Evolutionary conservation across 441 rosid genomes (phyloP), one percentile per base, ranked within the genome.

Genomic region (Macaranga tanarius): DNA sequence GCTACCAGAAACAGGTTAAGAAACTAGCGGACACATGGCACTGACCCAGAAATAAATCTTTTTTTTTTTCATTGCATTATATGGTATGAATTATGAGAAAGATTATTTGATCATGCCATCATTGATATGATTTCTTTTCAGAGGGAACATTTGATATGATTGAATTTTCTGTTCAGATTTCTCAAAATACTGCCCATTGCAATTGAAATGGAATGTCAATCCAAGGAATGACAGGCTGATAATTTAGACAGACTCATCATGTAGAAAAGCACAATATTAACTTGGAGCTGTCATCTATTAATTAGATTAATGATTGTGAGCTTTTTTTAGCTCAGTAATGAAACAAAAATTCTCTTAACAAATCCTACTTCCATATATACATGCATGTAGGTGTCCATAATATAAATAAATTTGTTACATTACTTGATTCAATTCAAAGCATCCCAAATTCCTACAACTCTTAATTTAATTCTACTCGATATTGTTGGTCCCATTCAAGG

Each of bases 191-290:
- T 52, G 58, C 26, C 15, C 23, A 57, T 20, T 67, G 16, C 44
- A 58, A 42, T 50, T 13, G 58, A 59, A 68, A 68, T 68, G 71
- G 78, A 72, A 80, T 59, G 75, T 73, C 73, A 60, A 65, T 34
- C 72, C 78, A 56, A 44, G 54, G 69, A 71, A 71, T 61, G 76
- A 63, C 81, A 65, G 66, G 63, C 81, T 23, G 44, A 68, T 73
- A 47, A 62, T 57, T 48, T 77, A 55, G 63, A 56, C 60, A 42
- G 28, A 51, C 38, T 34, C 67, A 55, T 56, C 52, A 52, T 45
- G 56, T 63, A 55, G 51, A 73, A 64, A 62, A 58, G 75, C 50
- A 61, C 62, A 42, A 65, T 54, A 62, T 69, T 75, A 75, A 55
- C 67, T 69, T 42, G 69, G 38, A 22, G 70, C 64, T 75, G 73